Base-by-base conservation (phyloP, 768 basidiomycete genomes). In the Podaxis sp. region DNA sequence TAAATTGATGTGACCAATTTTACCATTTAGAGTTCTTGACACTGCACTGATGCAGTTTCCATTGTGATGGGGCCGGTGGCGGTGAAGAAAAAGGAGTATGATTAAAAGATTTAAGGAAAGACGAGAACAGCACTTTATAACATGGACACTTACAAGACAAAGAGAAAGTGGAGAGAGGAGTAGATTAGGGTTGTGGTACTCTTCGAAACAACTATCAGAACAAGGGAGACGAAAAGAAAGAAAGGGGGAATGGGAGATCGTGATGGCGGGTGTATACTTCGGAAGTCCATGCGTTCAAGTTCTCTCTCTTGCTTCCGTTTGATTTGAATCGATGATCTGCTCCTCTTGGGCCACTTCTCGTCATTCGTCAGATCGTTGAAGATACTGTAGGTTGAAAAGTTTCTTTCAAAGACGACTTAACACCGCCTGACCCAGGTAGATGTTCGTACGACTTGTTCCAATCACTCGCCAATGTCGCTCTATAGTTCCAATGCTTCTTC, bases 81-180 rank as follows among this genome's bases (percentile, higher is more conserved):
- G 3, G 3, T 25, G 25, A 25, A 50, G 57, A 24, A n/a, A 13
- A 65, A 59, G 59, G 68, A 59, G 61, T 27, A 60, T 59, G 61
- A 38, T 57, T 65, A 66, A 59, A 54, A 19, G 19, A 27, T 24
- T 36, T 38, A 50, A 36, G 13, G 36, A 50, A 29, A 50, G 47
- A 40, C 47, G 37, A 27, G 58, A 51, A 59, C 24, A 27, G 33
- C 29, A 46, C 29, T 47, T 55, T 38, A 43, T 7, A 38, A 36
- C 25, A 58, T 11, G 57, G 57, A 50, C 36, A 40, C n/a, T 47
- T 38, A 37, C 29, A 37, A 40, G 52, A n/a, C 27, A 58, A 11
- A 51, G n/a, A 46, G 19, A 51, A 37, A 43, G 22, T 29, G 24
- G 49, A 41, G 52, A 29, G 13, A 33, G 24, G 49, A 41, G 52